Base-by-base conservation (phyloP, 192 early-diverging fungal species). In the Backusella westeae region DNA sequence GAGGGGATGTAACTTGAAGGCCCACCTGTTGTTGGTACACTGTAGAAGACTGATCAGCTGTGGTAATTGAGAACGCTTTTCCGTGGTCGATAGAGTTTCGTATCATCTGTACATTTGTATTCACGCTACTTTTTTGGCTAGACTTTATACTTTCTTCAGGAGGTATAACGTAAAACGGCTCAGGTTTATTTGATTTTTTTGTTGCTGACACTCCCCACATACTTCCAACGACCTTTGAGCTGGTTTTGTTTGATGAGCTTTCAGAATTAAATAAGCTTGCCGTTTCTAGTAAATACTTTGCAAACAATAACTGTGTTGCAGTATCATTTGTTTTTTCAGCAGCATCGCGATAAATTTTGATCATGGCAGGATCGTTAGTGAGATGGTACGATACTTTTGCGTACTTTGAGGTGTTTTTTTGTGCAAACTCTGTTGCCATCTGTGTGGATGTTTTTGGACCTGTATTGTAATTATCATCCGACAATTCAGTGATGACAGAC, bases 301-400 rank as follows among this genome's bases (percentile, higher is more conserved):
- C 93, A 81, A 89, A 95, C 36, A 88, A 85, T 52, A 93, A 41
- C 84, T 95, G 93, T 67, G 91, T 89, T 19, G 82, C 79, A 32
- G 89, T 81, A 79, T 95, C 92, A 77, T 92, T 89, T 34, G 92
- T 91, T 80, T 93, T 94, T 78, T 88, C 89, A 14, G 92, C 94
- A 38, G 88, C 87, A 44, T 93, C 90, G 2, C 92, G 91, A 75
- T 94, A 95, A 77, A 87, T 88, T 71, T 86, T 85, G 44, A 93
- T 76, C 17, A 71, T 53, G 17, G 77, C 59, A 15, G 77, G 71
- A 15, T 73, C 21, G 26, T 78, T 78, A 3, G 77, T 78, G 9
- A 78, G 49, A 39, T 41, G 63, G 10, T 78, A 78, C 0, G 77
- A 78, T 17, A 65, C 71, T 41, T 73, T 73, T 8, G 77, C 71